Base-by-base conservation (phyloP, 129 eudicot species). In the Artemisia annua region DNA sequence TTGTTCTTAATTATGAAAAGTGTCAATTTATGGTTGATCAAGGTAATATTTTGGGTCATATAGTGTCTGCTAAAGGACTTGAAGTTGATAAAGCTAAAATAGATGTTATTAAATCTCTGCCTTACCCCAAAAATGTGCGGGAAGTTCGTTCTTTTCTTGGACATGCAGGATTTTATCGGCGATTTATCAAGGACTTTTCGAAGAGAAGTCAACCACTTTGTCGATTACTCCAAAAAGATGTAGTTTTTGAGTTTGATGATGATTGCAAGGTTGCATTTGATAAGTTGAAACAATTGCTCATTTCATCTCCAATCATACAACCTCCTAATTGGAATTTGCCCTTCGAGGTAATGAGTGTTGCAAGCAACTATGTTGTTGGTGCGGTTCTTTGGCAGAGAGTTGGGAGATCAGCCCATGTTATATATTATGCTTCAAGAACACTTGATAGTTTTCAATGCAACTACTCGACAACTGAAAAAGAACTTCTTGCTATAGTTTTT, bases 1-100 rank as follows among this genome's bases (percentile, higher is more conserved):
- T 63, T 63, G 68, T 63, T 35, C 46, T 63, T 3, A 63, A 63
- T 11, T 63, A 63, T 63, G 68, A 63, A 63, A 59, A 63, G 16
- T 63, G 49, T 63, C 51, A 63, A 5, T 63, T 63, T 39, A 63
- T 63, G 68, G 68, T 63, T 3, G 68, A 63, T 32, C 49, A 35
- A 30, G 10, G 46, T 39, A 39, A 39, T 7, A 39, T 39, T 39
- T 39, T 39, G 46, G 46, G 10, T 39, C 46, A 39, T 39, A 1
- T 63, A 14, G 68, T 63, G 4, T 63, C 68, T 11, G 16, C 13
- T 15, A 64, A 64, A 35, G 53, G 69, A 5, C 15, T 64, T 2
- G 53, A 64, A 43, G 69, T 64, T 13, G 69, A 39, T 18, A 43
- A 39, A 18, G 69, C 52, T 0, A 43, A 64, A 43, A 14, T 39